Evolutionary conservation across 2,329 filamentous ascomycete genomes (phyloP).

Genomic region (Beauveria varroae): DNA sequence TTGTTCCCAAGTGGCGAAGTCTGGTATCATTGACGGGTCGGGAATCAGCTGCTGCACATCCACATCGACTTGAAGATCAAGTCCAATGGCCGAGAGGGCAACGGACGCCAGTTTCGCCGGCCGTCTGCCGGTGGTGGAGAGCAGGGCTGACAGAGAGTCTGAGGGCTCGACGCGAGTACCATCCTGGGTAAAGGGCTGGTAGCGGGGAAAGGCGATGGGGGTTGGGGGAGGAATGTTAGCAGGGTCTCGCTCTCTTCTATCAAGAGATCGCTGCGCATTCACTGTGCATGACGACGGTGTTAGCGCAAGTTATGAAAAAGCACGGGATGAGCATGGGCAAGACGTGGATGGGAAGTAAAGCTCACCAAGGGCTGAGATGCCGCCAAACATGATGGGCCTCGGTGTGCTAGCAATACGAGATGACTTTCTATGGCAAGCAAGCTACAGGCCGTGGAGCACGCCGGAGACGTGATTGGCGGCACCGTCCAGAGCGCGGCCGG

Average conservation of each 20-base stretch:
- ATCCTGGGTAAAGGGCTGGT: conserved; percentile 30
- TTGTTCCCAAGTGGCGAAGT: conserved; percentile 44
- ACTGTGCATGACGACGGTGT: background rate
- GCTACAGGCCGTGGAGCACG: background rate
- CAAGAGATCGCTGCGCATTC: background rate
- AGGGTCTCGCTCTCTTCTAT: conserved; percentile 34
- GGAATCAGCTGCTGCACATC: conserved; percentile 44
- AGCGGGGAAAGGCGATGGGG: conserved; percentile 43
- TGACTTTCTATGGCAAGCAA: background rate
- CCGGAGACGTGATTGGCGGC: background rate
- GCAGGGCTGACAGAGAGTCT: conserved; percentile 38
- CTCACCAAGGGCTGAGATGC: conserved; percentile 3
- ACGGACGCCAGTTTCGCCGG: conserved; percentile 27
- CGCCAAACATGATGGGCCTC: background rate
- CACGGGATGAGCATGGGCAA: background rate
- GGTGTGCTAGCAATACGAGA: background rate
- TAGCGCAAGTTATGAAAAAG: background rate
- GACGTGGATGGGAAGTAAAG: background rate
- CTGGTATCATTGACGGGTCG: conserved; percentile 43
- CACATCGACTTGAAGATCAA: conserved; percentile 46
- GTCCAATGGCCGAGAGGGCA: conserved; percentile 50
- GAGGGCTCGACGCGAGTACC: conserved; percentile 21
- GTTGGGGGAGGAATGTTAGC: conserved; percentile 51
- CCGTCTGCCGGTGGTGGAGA: conserved; percentile 48
- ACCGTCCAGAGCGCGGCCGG: background rate